Percentiles rank a stretch among this genome's conserved stretches.
Conservation (phyloP, 257 asterid species). For the Nicotiana knightiana region DNA sequence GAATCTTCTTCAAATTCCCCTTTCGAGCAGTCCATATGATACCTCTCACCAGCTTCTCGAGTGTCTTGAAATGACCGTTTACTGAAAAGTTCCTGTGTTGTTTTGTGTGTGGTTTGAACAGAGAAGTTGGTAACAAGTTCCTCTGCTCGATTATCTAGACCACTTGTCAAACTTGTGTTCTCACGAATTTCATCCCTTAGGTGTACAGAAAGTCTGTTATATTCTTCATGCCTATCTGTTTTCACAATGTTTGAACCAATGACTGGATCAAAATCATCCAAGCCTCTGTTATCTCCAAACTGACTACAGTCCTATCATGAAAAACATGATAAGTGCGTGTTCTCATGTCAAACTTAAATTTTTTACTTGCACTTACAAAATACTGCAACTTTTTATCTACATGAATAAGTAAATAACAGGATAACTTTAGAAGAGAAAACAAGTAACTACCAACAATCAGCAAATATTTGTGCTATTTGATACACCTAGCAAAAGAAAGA, state of each 20-base stretch:
- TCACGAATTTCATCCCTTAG: slow-evolving; percentile 22
- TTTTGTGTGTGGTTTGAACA: slow-evolving; percentile 18
- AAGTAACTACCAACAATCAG: neutral
- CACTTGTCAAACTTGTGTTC: slow-evolving; percentile 10
- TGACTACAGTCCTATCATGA: slow-evolving; percentile 19
- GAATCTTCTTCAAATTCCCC: slow-evolving; percentile 1
- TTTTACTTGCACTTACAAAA: neutral
- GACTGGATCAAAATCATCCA: slow-evolving; percentile 14
- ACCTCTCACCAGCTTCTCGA: slow-evolving; percentile 15
- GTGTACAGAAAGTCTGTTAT: slow-evolving; percentile 17
- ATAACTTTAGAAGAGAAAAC: neutral
- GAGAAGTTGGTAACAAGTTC: slow-evolving; percentile 26
- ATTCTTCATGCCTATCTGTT: slow-evolving; percentile 26
- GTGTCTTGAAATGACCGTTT: slow-evolving; percentile 16
- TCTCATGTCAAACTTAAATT: neutral
- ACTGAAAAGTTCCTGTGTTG: slow-evolving; percentile 12
- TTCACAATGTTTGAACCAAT: slow-evolving; percentile 13
- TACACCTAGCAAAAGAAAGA: neutral
- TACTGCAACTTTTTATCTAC: neutral
- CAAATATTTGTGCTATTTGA: neutral
- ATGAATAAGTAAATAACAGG: neutral
- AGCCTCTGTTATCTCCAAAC: neutral
- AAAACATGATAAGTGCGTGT: neutral
- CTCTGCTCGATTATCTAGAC: slow-evolving; percentile 17
- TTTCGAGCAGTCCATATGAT: neutral